Evolutionary conservation across 164 flowering plant genomes (phyloP).

Genomic region (Litsea cubeba): DNA sequence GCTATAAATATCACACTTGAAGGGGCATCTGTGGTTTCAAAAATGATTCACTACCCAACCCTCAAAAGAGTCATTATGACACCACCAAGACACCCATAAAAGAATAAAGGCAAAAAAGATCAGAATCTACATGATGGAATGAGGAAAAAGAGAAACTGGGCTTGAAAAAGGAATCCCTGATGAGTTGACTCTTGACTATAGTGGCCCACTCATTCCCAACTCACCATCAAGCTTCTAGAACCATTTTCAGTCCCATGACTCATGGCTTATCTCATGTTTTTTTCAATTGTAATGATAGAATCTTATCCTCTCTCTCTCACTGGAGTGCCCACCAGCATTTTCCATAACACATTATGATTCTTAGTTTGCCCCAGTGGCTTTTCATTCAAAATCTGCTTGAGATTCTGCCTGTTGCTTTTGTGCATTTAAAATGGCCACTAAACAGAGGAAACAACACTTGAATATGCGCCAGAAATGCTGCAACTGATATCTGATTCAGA

Average conservation of each 20-base stretch:
- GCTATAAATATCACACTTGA: background rate
- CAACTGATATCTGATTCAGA: background rate
- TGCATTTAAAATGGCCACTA: too few relatives aligned
- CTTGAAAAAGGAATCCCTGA: background rate
- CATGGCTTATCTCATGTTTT: background rate
- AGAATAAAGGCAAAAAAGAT: background rate
- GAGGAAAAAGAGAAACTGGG: background rate
- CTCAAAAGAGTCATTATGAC: conserved; percentile 1
- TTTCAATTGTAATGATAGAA: background rate
- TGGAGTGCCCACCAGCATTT: too few relatives aligned
- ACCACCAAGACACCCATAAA: conserved; percentile 3
- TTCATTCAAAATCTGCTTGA: too few relatives aligned
- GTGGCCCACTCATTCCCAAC: background rate
- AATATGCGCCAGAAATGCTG: too few relatives aligned
- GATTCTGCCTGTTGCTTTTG: too few relatives aligned
- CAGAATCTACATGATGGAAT: conserved; percentile 4
- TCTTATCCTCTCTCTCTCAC: too few relatives aligned
- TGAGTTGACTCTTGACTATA: background rate
- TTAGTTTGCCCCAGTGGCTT: too few relatives aligned
- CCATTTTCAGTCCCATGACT: background rate
- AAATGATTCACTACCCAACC: conserved; percentile 15
- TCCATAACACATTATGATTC: too few relatives aligned
- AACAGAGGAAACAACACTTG: too few relatives aligned
- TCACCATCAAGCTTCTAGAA: background rate
- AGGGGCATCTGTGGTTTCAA: background rate